phyloP scores from a whole-genome alignment of 1,139 yeast genomes.

The Blastobotrys malaysiensis region DNA sequence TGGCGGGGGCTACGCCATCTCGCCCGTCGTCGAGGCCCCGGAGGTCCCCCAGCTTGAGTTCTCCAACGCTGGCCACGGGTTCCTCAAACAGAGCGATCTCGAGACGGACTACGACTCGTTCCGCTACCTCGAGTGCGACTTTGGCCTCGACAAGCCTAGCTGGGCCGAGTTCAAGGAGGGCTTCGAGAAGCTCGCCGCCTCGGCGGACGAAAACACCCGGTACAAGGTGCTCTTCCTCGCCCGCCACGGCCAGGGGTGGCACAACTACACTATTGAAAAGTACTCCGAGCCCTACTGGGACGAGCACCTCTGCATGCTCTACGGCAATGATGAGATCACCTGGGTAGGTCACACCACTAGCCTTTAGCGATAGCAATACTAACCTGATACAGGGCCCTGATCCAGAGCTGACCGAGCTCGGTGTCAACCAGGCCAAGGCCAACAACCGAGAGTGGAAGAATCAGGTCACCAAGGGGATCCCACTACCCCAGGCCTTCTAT shows the following conservation, averaged over 20 bases:
- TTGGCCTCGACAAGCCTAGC: conserved; percentile 41
- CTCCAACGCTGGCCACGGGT: conserved; percentile 32
- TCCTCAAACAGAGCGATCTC: conserved; percentile 47
- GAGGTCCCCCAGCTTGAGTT: conserved; percentile 9
- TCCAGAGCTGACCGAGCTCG: conserved; percentile 55
- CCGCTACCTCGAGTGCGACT: conserved; percentile 43
- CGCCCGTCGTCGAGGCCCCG: conserved; percentile 2
- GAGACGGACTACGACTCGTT: conserved; percentile 46
- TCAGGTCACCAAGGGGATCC: conserved; percentile 44
- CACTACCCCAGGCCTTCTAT: conserved; percentile 51
- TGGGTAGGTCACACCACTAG: conserved; percentile 1
- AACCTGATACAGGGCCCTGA: conserved; percentile 59
- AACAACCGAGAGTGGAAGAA: conserved; percentile 41
- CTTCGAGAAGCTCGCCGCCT: conserved; percentile 37
- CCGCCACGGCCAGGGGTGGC: conserved; percentile 77
- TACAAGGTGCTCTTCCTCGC: conserved; percentile 60
- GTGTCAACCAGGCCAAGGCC: conserved; percentile 47
- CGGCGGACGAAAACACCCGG: conserved; percentile 34
- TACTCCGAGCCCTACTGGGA: conserved; percentile 59
- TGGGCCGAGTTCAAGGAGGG: conserved; percentile 43
- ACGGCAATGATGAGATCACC: conserved; percentile 48
- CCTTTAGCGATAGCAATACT: neutral
- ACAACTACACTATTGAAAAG: conserved; percentile 54
- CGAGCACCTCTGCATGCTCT: conserved; percentile 36
- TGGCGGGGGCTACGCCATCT: neutral